These are phyloP conservation scores for Fraxinus nigra DNA, from an alignment of 305 asterid species.

Conservation along the genomic window DNA sequence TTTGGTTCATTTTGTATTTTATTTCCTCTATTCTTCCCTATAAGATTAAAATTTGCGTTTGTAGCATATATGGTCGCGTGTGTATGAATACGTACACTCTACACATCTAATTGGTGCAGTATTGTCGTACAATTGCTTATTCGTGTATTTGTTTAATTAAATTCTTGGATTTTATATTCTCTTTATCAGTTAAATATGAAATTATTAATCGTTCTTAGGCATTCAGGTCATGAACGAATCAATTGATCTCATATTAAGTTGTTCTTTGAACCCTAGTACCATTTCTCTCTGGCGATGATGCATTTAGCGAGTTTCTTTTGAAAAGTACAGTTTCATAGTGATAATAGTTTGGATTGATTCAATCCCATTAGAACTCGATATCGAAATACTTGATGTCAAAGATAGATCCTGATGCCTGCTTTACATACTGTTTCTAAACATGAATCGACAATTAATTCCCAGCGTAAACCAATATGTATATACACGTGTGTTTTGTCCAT, in stretches of 20 bases:
- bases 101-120: neutral
- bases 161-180: neutral
- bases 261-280: neutral
- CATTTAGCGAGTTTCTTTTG: slow-evolving; percentile 2
- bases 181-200: neutral
- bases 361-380: neutral
- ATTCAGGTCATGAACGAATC: neutral
- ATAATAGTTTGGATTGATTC: neutral
- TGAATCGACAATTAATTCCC: neutral
- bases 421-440: neutral
- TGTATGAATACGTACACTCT: neutral
- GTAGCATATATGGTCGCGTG: neutral
- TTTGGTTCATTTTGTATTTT: neutral
- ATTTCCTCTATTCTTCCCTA: neutral
- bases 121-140: neutral
- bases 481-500: neutral
- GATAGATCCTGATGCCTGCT: neutral
- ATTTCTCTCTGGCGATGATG: neutral
- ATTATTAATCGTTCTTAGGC: neutral
- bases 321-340: neutral
- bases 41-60: neutral
- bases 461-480: neutral
- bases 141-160: neutral
- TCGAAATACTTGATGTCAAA: neutral
- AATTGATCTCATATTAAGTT: neutral